A percentile compares a stretch with the other conserved stretches of the same genome.
Conservation (phyloP, 768 basidiomycete genomes). For the Rhizopogon vulgaris region DNA sequence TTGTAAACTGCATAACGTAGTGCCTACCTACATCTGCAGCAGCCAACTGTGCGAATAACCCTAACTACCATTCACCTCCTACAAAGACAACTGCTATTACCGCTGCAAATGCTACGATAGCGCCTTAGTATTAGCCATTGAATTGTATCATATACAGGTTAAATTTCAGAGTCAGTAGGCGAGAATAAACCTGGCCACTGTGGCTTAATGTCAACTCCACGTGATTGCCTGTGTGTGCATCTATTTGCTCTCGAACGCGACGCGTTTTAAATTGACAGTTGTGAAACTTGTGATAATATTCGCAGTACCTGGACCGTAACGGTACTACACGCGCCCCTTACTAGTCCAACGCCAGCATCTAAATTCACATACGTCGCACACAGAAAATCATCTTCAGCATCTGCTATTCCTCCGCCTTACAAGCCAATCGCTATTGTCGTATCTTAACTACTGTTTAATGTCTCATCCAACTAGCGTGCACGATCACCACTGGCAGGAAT, state of each 20-base stretch:
- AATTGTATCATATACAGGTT: too few relatives aligned
- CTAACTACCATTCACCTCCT: too few relatives aligned
- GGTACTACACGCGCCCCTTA: slow-evolving; percentile 1
- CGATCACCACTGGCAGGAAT: neutral
- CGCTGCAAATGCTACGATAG: too few relatives aligned
- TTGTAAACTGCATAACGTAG: too few relatives aligned
- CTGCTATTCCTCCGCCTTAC: neutral
- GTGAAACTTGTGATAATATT: too few relatives aligned
- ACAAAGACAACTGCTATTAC: too few relatives aligned
- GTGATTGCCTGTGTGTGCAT: slow-evolving; percentile 18
- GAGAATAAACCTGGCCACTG: too few relatives aligned
- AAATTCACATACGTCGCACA: too few relatives aligned
- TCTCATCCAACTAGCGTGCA: neutral
- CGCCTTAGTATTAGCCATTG: too few relatives aligned
- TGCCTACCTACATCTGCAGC: too few relatives aligned
- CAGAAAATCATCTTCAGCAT: neutral
- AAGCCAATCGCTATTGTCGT: neutral
- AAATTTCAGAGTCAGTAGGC: too few relatives aligned
- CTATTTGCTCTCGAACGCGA: slow-evolving; percentile 10
- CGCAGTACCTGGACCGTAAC: neutral
- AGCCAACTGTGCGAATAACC: too few relatives aligned
- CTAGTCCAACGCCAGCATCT: neutral
- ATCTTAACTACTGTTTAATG: neutral
- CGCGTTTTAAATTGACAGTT: neutral
- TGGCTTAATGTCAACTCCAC: slow-evolving; percentile 17